phyloP scores from a whole-genome alignment of 75 land plant species.

The Picea glauca region DNA sequence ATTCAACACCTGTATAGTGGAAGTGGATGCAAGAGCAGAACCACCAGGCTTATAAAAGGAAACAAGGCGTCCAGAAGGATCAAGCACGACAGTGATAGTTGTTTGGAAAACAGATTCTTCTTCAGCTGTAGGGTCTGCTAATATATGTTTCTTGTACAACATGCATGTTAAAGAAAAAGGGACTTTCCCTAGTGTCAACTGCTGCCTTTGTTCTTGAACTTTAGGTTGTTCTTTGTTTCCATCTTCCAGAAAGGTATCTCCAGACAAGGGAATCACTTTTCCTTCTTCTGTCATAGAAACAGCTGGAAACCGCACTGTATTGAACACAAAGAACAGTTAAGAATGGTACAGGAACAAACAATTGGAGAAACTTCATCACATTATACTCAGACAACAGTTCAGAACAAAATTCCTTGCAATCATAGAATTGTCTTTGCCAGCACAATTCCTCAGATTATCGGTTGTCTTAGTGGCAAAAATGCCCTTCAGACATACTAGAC shows the following conservation, averaged over 20 bases:
- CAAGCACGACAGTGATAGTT: conserved; percentile 57
- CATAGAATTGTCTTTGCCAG: neutral
- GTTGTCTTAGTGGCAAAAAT: neutral
- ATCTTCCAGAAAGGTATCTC: conserved; percentile 14
- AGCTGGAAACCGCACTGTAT: conserved; percentile 76
- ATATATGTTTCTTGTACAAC: conserved; percentile 61
- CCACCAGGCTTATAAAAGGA: conserved; percentile 91
- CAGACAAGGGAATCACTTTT: conserved; percentile 50
- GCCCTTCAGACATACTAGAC: neutral
- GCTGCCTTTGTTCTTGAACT: conserved; percentile 62
- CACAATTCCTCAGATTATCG: neutral
- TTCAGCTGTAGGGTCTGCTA: conserved; percentile 91
- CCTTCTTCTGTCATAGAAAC: conserved; percentile 79
- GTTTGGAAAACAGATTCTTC: conserved; percentile 87
- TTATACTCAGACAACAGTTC: neutral
- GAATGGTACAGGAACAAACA: neutral
- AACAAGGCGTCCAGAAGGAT: conserved; percentile 57
- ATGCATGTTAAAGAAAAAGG: conserved; percentile 81
- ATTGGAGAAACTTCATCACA: neutral
- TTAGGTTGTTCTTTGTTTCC: conserved; percentile 20
- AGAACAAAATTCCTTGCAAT: neutral
- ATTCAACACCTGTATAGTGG: conserved; percentile 60
- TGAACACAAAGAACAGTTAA: neutral
- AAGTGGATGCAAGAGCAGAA: conserved; percentile 57
- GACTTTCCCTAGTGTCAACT: conserved; percentile 40